phyloP scores from a whole-genome alignment of 2,329 filamentous ascomycete species.

The Cercospora sp. region DNA sequence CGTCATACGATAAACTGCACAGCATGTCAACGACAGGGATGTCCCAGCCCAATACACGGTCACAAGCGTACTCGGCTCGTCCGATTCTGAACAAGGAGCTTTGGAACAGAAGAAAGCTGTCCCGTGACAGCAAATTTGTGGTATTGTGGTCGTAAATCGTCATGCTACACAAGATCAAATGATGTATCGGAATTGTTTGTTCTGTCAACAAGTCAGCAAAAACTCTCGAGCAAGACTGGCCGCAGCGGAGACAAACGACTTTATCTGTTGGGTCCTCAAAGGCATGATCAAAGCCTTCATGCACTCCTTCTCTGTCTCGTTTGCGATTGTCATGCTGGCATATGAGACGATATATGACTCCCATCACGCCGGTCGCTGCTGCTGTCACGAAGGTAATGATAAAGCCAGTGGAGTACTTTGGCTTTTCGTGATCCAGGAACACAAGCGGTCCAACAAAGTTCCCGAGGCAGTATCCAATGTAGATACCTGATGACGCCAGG shows the following conservation, averaged over 20 bases:
- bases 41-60: not conserved
- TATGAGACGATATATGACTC: slow-evolving; percentile 47
- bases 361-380: slow-evolving; percentile 40
- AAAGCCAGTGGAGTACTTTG: slow-evolving; percentile 45
- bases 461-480: slow-evolving; percentile 53
- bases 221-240: not conserved
- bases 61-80: too few species aligned
- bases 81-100: not conserved
- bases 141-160: slow-evolving; percentile 2
- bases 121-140: not conserved
- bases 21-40: not conserved
- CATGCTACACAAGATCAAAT: not conserved
- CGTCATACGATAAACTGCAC: not conserved
- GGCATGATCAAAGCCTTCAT: slow-evolving; percentile 54
- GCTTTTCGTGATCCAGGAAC: slow-evolving; percentile 45
- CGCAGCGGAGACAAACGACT: slow-evolving; percentile 22
- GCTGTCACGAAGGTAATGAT: slow-evolving; percentile 41
- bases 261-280: slow-evolving; percentile 55
- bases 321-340: slow-evolving; percentile 48
- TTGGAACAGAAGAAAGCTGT: not conserved
- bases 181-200: slow-evolving; percentile 28
- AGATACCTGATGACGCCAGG: slow-evolving; percentile 51
- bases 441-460: slow-evolving; percentile 50
- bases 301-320: slow-evolving; percentile 45
- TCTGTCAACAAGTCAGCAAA: slow-evolving; percentile 50